A percentile compares a stretch with the other conserved stretches of the same genome.
phyloP scores from a whole-genome alignment of 371 early-diverging fungal species.

The Mucor saturninus region DNA sequence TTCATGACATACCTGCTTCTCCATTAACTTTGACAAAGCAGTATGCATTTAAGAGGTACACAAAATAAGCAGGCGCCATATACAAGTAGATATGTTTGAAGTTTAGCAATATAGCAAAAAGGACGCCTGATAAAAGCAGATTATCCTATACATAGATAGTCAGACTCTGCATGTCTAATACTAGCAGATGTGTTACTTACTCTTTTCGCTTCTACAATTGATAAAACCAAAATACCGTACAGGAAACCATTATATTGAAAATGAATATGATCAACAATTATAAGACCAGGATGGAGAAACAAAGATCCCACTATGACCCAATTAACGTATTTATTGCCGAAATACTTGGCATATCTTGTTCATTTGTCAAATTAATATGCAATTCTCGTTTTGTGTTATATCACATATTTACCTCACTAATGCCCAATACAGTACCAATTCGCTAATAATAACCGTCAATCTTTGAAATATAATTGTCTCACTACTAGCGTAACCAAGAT shows the following conservation, averaged over 20 bases:
- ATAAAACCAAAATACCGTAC: constrained; percentile 86
- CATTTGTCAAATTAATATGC: too few relatives aligned
- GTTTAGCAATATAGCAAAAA: constrained; percentile 89
- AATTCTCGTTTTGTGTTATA: background rate
- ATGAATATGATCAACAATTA: constrained; percentile 90
- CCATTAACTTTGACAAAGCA: constrained; percentile 56
- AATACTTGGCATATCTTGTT: constrained; percentile 39
- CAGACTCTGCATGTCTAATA: background rate
- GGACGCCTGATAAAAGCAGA: constrained; percentile 70
- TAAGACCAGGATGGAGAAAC: constrained; percentile 86
- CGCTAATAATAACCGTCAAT: constrained; percentile 80
- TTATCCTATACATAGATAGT: constrained; percentile 47
- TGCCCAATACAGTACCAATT: constrained; percentile 77
- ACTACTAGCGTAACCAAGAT: constrained; percentile 68
- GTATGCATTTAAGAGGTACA: constrained; percentile 85
- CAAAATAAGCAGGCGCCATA: constrained; percentile 93
- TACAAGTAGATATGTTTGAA: constrained; percentile 98
- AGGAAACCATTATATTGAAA: constrained; percentile 98
- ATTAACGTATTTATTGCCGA: constrained; percentile 45
- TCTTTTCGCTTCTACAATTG: constrained; percentile 77
- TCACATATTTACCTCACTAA: constrained; percentile 54
- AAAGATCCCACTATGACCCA: constrained; percentile 59
- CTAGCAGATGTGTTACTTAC: constrained; percentile 35
- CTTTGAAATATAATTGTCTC: constrained; percentile 87
- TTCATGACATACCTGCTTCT: background rate